Evolutionary conservation across 768 basidiomycete genomes (phyloP).

Genomic region (Trametes gibbosa): DNA sequence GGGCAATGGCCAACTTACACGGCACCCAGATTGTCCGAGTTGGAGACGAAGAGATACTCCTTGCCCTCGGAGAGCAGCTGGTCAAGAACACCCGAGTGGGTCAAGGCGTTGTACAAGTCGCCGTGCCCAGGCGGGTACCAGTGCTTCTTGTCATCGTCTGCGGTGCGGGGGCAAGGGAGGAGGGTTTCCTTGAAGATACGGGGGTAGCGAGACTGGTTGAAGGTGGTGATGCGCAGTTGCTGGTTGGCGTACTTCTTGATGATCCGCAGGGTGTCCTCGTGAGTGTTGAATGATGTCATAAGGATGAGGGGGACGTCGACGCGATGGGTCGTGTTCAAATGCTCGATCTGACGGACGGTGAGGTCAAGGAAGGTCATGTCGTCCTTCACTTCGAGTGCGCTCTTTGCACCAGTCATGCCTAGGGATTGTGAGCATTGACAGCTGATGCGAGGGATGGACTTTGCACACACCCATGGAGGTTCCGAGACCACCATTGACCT

Average conservation of each 20-base stretch:
- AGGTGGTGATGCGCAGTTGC: conserved; percentile 87
- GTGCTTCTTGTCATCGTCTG: conserved; percentile 79
- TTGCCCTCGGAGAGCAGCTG: conserved; percentile 88
- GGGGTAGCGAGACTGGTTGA: conserved; percentile 94
- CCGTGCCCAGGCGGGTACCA: conserved; percentile 99
- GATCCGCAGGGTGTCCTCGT: conserved; percentile 93
- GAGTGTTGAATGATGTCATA: conserved; percentile 99
- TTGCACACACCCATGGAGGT: conserved; percentile 76
- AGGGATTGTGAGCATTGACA: background rate
- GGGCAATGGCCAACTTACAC: conserved; percentile 46
- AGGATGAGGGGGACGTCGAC: conserved; percentile 96
- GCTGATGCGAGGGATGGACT: background rate
- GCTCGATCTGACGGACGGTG: conserved; percentile 92
- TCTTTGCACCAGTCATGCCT: conserved; percentile 88
- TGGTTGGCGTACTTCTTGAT: conserved; percentile 97
- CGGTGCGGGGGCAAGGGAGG: conserved; percentile 76
- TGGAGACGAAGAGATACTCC: conserved; percentile 96
- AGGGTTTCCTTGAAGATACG: conserved; percentile 88
- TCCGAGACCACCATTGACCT: conserved; percentile 92
- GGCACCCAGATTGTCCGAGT: conserved; percentile 95
- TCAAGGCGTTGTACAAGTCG: conserved; percentile 90
- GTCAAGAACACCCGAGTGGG: conserved; percentile 88
- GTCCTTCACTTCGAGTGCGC: conserved; percentile 92
- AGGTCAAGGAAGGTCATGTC: conserved; percentile 98
- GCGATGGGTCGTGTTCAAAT: conserved; percentile 80